These are phyloP conservation scores for Saccharata proteae DNA, from an alignment of 2,329 filamentous ascomycete genomes.

Conservation along the genomic window DNA sequence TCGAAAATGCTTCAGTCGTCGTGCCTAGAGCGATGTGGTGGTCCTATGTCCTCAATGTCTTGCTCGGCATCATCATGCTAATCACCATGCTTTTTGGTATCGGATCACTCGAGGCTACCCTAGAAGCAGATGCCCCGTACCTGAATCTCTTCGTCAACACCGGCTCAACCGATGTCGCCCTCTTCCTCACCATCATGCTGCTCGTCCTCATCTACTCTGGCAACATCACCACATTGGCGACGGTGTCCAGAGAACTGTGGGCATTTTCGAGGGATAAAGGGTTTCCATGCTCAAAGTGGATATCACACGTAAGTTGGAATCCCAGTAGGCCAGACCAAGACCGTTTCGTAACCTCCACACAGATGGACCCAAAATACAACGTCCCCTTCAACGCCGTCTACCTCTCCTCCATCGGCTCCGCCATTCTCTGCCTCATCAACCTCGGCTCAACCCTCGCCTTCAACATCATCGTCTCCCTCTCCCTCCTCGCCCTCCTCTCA, in stretches of 20 bases:
- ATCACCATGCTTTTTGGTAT: slow-evolving; percentile 13
- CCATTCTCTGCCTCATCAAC: slow-evolving; percentile 33
- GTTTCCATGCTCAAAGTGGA: slow-evolving; percentile 10
- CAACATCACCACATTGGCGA: slow-evolving; percentile 11
- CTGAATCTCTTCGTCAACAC: slow-evolving; percentile 11
- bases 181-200: slow-evolving; percentile 10
- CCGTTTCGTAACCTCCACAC: neutral
- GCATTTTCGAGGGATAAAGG: slow-evolving; percentile 12
- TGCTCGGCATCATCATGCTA: slow-evolving; percentile 10
- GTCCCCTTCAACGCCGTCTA: slow-evolving; percentile 11
- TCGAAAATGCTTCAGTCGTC: slow-evolving; percentile 9
- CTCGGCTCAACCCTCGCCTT: slow-evolving; percentile 32
- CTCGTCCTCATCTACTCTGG: slow-evolving; percentile 10
- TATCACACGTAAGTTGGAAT: slow-evolving; percentile 7
- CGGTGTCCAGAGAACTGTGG: slow-evolving; percentile 11
- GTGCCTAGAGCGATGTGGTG: slow-evolving; percentile 11
- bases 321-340: neutral
- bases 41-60: slow-evolving; percentile 11
- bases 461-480: slow-evolving; percentile 18
- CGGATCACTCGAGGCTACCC: slow-evolving; percentile 10
- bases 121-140: slow-evolving; percentile 9
- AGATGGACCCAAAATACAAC: slow-evolving; percentile 9
- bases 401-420: slow-evolving; percentile 13
- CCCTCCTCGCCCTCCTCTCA: slow-evolving; percentile 8
- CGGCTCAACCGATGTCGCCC: slow-evolving; percentile 5